Evolutionary conservation across 2,329 filamentous ascomycete species (phyloP).

Genomic region (Plenodomus biglobosus): DNA sequence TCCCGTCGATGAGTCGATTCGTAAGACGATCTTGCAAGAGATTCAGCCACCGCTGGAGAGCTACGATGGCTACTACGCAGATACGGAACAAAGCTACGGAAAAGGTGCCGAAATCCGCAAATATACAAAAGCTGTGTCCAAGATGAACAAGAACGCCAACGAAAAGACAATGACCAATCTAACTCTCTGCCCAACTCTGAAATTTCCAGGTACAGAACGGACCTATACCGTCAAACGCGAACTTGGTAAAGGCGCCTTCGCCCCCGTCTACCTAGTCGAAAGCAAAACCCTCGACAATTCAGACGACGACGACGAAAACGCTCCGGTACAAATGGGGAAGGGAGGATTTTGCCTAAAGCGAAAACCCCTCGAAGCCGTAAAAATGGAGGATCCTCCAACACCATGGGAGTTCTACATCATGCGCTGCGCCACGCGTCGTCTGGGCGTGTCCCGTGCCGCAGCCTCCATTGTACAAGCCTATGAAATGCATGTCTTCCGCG

Average conservation of each 20-base stretch:
- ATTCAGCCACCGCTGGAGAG: conserved; percentile 71
- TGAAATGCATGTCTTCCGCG: conserved; percentile 87
- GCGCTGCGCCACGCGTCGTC: conserved; percentile 73
- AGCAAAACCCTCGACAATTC: conserved; percentile 57
- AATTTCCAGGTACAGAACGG: conserved; percentile 65
- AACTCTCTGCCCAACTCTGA: conserved; percentile 63
- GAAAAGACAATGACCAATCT: conserved; percentile 65
- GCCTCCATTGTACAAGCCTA: conserved; percentile 81
- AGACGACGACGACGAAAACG: conserved; percentile 45
- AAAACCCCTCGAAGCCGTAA: conserved; percentile 75
- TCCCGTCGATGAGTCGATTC: conserved; percentile 76
- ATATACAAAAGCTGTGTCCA: conserved; percentile 69
- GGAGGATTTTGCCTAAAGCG: conserved; percentile 62
- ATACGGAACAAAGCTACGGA: conserved; percentile 63
- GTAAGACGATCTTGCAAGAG: conserved; percentile 72
- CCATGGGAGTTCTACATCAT: conserved; percentile 98
- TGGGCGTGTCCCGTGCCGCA: conserved; percentile 70
- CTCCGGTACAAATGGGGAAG: conserved; percentile 61
- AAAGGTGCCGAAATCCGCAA: conserved; percentile 77
- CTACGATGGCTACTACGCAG: conserved; percentile 79
- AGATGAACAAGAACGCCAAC: conserved; percentile 55
- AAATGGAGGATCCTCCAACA: conserved; percentile 87
- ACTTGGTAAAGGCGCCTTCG: conserved; percentile 90
- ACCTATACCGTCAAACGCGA: conserved; percentile 80
- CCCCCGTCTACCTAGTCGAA: conserved; percentile 90